Evolutionary conservation across 2,329 filamentous ascomycete genomes (phyloP).

Genomic region (Raffaelea ambrosiae): DNA sequence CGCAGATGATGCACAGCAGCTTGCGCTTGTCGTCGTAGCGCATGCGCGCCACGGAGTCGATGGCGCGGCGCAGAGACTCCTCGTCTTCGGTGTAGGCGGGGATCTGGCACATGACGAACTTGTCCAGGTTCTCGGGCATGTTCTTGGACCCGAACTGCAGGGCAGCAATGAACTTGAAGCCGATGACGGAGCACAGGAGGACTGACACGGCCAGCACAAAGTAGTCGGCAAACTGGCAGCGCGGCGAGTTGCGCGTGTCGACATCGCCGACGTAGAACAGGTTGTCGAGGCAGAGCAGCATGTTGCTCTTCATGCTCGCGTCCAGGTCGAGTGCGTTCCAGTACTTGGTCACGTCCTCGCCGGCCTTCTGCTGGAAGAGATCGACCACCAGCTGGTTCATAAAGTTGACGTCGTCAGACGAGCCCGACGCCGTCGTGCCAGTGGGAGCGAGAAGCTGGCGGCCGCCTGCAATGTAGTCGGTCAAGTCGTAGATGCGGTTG

Average conservation of each 20-base stretch:
- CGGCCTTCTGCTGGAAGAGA: constrained; percentile 69
- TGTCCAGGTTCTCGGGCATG: constrained; percentile 90
- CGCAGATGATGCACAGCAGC: constrained; percentile 82
- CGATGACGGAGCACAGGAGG: constrained; percentile 71
- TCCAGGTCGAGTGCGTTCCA: constrained; percentile 63
- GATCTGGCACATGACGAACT: constrained; percentile 96
- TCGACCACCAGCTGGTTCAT: constrained; percentile 68
- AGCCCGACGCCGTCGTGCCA: constrained; percentile 38
- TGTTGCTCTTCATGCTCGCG: constrained; percentile 47
- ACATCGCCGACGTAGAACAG: constrained; percentile 90
- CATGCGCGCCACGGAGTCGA: constrained; percentile 93
- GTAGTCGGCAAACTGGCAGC: constrained; percentile 83
- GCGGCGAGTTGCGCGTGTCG: constrained; percentile 79
- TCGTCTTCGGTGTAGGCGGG: constrained; percentile 98
- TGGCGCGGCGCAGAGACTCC: constrained; percentile 90
- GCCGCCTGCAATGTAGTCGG: constrained; percentile 70
- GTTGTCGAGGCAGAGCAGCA: constrained; percentile 82
- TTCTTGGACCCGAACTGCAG: constrained; percentile 90
- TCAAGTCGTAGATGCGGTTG: constrained; percentile 78
- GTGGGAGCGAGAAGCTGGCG: constrained; percentile 51
- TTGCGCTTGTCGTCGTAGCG: constrained; percentile 98
- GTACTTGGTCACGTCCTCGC: constrained; percentile 72
- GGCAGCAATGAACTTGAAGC: constrained; percentile 94
- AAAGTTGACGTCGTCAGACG: constrained; percentile 53
- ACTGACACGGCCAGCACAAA: constrained; percentile 79